A percentile compares a stretch with the other conserved stretches of the same genome.
phyloP scores from a whole-genome alignment of 2,329 filamentous ascomycete genomes.

The Ascocoryne sarcoides region DNA sequence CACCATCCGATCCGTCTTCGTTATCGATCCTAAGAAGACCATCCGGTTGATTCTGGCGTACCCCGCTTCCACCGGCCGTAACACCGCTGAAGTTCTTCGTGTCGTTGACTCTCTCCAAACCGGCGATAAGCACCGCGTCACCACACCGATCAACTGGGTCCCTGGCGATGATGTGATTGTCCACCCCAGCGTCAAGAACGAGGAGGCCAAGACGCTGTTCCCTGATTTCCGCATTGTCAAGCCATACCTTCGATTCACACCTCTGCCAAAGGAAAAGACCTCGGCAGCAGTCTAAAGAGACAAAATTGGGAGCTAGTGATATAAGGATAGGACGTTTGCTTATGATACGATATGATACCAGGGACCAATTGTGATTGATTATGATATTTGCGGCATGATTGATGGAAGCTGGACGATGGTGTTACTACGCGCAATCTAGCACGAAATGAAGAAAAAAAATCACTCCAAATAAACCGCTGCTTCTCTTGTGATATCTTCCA shows the following conservation, averaged over 20 bases:
- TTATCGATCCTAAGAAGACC: conserved; percentile 90
- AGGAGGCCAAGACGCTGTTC: conserved; percentile 82
- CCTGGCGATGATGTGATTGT: conserved; percentile 89
- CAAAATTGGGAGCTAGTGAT: too few relatives aligned
- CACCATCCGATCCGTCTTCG: conserved; percentile 89
- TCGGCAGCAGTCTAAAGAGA: conserved; percentile 22
- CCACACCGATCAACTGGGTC: conserved; percentile 85
- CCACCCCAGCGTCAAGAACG: conserved; percentile 71
- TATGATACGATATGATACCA: too few relatives aligned
- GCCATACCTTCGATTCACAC: conserved; percentile 67
- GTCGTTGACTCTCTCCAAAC: conserved; percentile 73
- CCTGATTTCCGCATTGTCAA: conserved; percentile 62
- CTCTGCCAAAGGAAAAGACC: conserved; percentile 46
- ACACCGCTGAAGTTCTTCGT: conserved; percentile 70
- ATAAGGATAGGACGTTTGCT: too few relatives aligned
- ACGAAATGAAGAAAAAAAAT: too few relatives aligned
- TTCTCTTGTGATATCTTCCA: too few relatives aligned
- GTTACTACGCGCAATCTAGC: too few relatives aligned
- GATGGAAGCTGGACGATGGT: too few relatives aligned
- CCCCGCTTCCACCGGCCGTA: conserved; percentile 78
- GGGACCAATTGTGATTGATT: too few relatives aligned
- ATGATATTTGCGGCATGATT: too few relatives aligned
- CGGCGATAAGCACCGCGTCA: conserved; percentile 80
- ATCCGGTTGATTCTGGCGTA: conserved; percentile 90
- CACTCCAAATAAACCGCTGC: too few relatives aligned